Conservation (phyloP, 1,284 basidiomycete genomes). For the Malassezia restricta region DNA sequence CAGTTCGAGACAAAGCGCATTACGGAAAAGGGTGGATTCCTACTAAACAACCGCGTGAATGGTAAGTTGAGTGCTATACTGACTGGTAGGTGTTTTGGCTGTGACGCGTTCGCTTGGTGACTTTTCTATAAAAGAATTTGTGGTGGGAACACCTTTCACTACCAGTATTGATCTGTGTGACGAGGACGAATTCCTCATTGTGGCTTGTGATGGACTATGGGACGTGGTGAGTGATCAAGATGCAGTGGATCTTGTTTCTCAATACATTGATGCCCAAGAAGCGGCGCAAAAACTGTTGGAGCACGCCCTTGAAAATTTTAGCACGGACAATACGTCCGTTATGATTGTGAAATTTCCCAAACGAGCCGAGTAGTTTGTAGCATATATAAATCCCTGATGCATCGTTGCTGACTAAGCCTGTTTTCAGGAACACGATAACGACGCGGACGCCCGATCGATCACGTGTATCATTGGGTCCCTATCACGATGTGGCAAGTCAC, state of each 20-base stretch:
- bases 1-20: constrained; percentile 94
- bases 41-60: constrained; percentile 95
- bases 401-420: neutral
- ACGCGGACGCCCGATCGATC: no score
- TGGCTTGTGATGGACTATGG: constrained; percentile 98
- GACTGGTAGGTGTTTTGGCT: constrained; percentile 57
- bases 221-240: constrained; percentile 86
- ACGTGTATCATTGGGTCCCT: no score
- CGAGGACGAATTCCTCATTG: constrained; percentile 84
- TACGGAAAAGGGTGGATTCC: constrained; percentile 92
- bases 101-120: constrained; percentile 94
- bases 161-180: constrained; percentile 83
- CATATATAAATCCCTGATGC: neutral
- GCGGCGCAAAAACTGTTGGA: constrained; percentile 69
- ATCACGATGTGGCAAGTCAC: no score
- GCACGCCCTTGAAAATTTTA: constrained; percentile 73
- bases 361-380: neutral
- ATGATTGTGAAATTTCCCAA: constrained; percentile 38
- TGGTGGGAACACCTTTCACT: constrained; percentile 93
- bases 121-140: constrained; percentile 98
- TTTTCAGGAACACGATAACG: no score
- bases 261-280: constrained; percentile 64
- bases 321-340: constrained; percentile 63
- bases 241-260: constrained; percentile 72
- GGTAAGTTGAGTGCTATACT: constrained; percentile 44